Base-by-base conservation (phyloP, 305 asterid species). In the Coffea humblotiana region DNA sequence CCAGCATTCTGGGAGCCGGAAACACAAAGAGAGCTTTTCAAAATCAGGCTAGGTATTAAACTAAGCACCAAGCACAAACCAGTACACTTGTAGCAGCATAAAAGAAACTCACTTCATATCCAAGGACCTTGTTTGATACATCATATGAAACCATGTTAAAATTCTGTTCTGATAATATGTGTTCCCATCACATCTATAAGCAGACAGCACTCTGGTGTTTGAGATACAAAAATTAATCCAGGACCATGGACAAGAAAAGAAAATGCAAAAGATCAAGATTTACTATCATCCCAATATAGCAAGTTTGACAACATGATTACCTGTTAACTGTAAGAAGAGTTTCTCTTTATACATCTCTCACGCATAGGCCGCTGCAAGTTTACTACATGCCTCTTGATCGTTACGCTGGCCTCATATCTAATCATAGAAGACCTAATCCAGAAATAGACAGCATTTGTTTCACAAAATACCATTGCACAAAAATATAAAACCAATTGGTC, bases 321-420 rank as follows among this genome's bases (percentile, higher is more conserved):
- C 6, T 13, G 15, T 37, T 3, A 40, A 43, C 58, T 23, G 43
- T 23, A 37, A 19, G 40, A 61, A 75, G 9, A 43, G 8, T n/a
- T 23, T 14, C 47, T 18, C 18, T 21, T 61, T 14, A 18, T 40
- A 21, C 70, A 60, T 75, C 40, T 16, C 29, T 14, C 61, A 58
- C 40, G 60, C 71, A 61, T n/a, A 60, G 69, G 74, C 25, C 11
- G 67, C 75, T 69, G 81, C 69, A 54, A 37, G 35, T 48, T 68
- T 71, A 32, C 48, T 52, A 7, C 1, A 49, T 35, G 27, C 37
- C 66, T 32, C 68, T 58, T 40, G n/a, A 54, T 67, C 67, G 3
- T 19, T 8, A 25, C 21, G 37, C 19, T n/a, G 10, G 58, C 13
- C 61, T 52, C 74, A 58, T 66, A 75, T 8, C 66, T 25, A 63